A percentile compares a stretch with the other conserved stretches of the same genome.
Evolutionary conservation across 345 rosid species (phyloP).

Genomic region (Gossypium mustelinum): DNA sequence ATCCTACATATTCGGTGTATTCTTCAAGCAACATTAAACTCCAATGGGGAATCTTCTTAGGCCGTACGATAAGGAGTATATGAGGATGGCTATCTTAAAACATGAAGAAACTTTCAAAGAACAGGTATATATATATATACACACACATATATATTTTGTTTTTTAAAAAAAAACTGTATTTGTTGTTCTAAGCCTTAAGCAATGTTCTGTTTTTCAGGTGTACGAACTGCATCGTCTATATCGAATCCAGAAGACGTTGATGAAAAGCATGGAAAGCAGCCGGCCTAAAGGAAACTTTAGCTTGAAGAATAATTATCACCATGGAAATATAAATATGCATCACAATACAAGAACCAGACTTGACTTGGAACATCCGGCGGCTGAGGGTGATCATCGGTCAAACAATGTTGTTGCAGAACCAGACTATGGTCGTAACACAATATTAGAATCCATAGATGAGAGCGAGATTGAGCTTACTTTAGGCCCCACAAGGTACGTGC

Average conservation of each 20-base stretch:
- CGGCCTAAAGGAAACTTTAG: conserved; percentile 17
- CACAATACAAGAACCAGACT: conserved; percentile 24
- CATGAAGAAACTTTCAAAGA: conserved; percentile 96
- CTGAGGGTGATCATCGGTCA: conserved; percentile 9
- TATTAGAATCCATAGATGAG: conserved; percentile 55
- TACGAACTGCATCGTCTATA: conserved; percentile 87
- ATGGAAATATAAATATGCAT: conserved; percentile 1
- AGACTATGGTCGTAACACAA: conserved; percentile 23
- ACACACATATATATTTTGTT: not conserved
- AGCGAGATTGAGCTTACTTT: conserved; percentile 82
- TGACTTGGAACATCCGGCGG: conserved; percentile 39
- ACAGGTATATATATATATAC: conserved; percentile 46
- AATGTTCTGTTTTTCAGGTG: conserved; percentile 45
- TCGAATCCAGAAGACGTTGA: conserved; percentile 69
- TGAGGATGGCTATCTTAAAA: conserved; percentile 90
- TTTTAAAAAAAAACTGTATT: not conserved
- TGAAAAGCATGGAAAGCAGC: conserved; percentile 47
- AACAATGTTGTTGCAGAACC: conserved; percentile 27
- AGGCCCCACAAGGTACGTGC: conserved; percentile 52
- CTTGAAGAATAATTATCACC: conserved; percentile 7
- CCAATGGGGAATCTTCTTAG: conserved; percentile 75
- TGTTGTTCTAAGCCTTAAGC: not conserved
- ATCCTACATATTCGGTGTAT: not conserved
- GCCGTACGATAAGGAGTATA: conserved; percentile 71
- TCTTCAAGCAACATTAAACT: not conserved